Evolutionary conservation across 2,329 filamentous ascomycete species (phyloP), one percentile per base, ranked within the genome.

Genomic region (Fusarium pseudocircinatum): DNA sequence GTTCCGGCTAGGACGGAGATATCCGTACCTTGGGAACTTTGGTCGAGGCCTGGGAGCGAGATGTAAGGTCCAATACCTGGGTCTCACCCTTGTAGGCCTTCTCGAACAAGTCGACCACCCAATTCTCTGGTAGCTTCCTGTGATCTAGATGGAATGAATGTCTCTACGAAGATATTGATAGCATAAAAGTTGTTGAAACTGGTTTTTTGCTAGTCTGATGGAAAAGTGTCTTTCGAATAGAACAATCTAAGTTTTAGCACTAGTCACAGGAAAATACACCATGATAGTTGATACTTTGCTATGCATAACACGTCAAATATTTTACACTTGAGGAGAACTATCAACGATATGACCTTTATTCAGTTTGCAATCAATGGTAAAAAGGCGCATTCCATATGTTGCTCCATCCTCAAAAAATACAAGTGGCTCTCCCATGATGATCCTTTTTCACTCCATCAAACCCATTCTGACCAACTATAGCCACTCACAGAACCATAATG

Each of bases 171-270:
- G 28, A 49, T 7, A 13, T 22, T 5, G 11, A 32, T 32, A 10
- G 28, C 10, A 13, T 32, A 4, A 49, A 30, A 16, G 15, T 9
- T 4, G 15, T 18, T 7, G 10, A 20, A 37, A 13, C 10, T 9
- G 7, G 22, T 8, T 1, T 1, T 13, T n/a, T 32, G 9, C 7
- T 12, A 6, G 4, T 2, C 6, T 6, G 16, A 32, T n/a, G 11
- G 15, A n/a, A 49, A 4, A 6, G 11, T 9, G 20, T 18, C 11
- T 32, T 49, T 32, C 7, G 2, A 34, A 32, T 13, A 2, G 4
- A 34, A 34, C 9, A 12, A 3, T 20, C 9, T 6, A 7, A 7
- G 1, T 50, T 32, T 32, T 4, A 34, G 2, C 13, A 34, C 16
- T 4, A 15, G 13, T 4, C 13, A 36, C 12, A 24, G 6, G 11